Percentiles rank a stretch among this genome's conserved stretches.
Conservation (phyloP, 805 yeast species). For the Maudiozyma pseudohumilis region DNA sequence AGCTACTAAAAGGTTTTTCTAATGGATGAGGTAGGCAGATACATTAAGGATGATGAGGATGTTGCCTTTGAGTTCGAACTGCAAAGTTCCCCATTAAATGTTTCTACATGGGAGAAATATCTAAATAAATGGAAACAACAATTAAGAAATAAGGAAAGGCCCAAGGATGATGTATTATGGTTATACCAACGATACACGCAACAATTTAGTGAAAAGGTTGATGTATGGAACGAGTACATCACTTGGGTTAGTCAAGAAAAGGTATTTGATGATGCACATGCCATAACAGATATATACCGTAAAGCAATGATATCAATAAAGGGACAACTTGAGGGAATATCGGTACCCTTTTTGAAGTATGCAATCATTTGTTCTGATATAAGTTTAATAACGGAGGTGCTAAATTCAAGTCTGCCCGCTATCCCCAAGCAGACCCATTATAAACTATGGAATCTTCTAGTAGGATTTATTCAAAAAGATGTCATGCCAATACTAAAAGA, state of each 20-base stretch:
- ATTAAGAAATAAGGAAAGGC: constrained; percentile 5
- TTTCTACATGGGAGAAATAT: constrained; percentile 40
- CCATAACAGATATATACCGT: too few species aligned
- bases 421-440: constrained; percentile 12
- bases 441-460: constrained; percentile 19
- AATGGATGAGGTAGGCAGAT: constrained; percentile 3
- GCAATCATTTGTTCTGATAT: constrained; percentile 32
- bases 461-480: constrained; percentile 14
- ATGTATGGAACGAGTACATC: constrained; percentile 27
- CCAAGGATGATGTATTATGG: constrained; percentile 15
- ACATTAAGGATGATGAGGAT: constrained; percentile 25
- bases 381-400: constrained; percentile 25
- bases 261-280: too few species aligned
- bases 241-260: constrained; percentile 34
- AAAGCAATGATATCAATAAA: too few species aligned
- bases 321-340: too few species aligned
- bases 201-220: constrained; percentile 12
- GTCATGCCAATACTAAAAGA: constrained; percentile 12
- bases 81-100: constrained; percentile 27
- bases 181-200: constrained; percentile 32
- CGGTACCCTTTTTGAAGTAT: constrained; percentile 44
- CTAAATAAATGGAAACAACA: constrained; percentile 27
- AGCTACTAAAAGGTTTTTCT: too few species aligned
- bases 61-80: constrained; percentile 40
- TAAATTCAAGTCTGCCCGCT: constrained; percentile 14